phyloP scores from a whole-genome alignment of 805 yeast genomes.

The Sungouiozyma ichnusensis region DNA sequence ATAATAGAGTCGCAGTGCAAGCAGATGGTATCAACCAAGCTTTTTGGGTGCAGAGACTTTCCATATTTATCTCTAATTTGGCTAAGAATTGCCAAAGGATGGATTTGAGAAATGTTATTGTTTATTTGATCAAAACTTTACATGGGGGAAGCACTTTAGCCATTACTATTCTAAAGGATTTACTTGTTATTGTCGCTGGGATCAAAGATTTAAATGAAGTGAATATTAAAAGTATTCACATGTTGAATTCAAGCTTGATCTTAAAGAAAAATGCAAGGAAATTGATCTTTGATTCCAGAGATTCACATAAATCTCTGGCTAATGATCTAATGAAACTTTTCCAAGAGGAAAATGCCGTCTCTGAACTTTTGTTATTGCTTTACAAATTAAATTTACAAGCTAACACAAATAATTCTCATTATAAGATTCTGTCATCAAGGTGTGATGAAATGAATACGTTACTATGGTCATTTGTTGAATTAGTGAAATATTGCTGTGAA shows the following conservation, averaged over 20 bases:
- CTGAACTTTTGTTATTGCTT: slow-evolving; percentile 59
- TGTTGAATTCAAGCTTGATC: slow-evolving; percentile 54
- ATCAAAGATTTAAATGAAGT: slow-evolving; percentile 59
- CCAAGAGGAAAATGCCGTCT: slow-evolving; percentile 33
- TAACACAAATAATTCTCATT: slow-evolving; percentile 36
- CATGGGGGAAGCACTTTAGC: slow-evolving; percentile 50
- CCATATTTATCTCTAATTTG: slow-evolving; percentile 68
- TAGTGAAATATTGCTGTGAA: slow-evolving; percentile 42
- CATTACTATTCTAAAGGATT: slow-evolving; percentile 53
- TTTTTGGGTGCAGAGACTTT: slow-evolving; percentile 77
- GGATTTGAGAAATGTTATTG: slow-evolving; percentile 52
- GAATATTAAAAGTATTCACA: slow-evolving; percentile 51
- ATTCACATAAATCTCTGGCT: slow-evolving; percentile 38
- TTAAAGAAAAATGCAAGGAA: slow-evolving; percentile 44
- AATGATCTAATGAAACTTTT: slow-evolving; percentile 39
- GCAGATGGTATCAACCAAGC: slow-evolving; percentile 70
- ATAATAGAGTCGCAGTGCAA: slow-evolving; percentile 59
- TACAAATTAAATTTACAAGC: slow-evolving; percentile 36
- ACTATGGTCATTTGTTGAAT: slow-evolving; percentile 52
- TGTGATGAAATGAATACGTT: slow-evolving; percentile 63
- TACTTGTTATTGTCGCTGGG: slow-evolving; percentile 69
- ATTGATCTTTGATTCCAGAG: slow-evolving; percentile 45
- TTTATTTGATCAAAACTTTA: slow-evolving; percentile 51
- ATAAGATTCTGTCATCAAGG: slow-evolving; percentile 61
- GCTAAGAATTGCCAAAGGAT: slow-evolving; percentile 44